Base-by-base conservation (phyloP, 164 flowering plant species). In the Dillenia turbinata region DNA sequence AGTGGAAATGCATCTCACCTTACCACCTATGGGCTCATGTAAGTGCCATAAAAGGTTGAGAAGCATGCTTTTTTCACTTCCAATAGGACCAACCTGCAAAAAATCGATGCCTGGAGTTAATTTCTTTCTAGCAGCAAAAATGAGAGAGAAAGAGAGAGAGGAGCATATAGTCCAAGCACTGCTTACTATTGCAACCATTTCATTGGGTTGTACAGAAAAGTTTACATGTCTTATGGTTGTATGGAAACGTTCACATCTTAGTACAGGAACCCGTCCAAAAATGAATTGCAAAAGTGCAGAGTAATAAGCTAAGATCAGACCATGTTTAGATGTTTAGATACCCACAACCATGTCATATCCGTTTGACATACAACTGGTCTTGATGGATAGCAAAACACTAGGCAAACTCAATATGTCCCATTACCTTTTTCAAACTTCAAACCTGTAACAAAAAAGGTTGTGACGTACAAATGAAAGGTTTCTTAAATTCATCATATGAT, bases 31-130 rank as follows among this genome's bases (percentile, higher is more conserved):
- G 69, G 97, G 98, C 22, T 93, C 98, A 77, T 90, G 90, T 43
- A 92, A 85, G 54, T 89, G 96, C 60, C 90, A 92, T 73, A 88
- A 67, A 63, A 93, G 86, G 77, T 78, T 90, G 65, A 93, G 90
- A 40, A 93, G 62, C 48, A 96, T 87, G 84, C 96, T 90, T 69
- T 90, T 93, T 59, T 97, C 98, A 76, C 97, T 93, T 40, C 97
- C 98, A 75, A 94, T 93, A 54, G 88, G 93, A 66, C 98, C 97
- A 75, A 88, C 98, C 98, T 93, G 66, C 56, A 49, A 47, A 66
- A 72, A 56, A 62, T 47, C 19, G 45, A 33, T 33, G 40, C 40
- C 40, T 33, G 40, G 7, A 33, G 40, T 33, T 33, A 33, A 33
- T 33, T 33, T 33, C 40, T 33, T 33, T 33, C 40, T 33, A 33